Evolutionary conservation across 495 filamentous ascomycete genomes (phyloP).

Genomic region (Aspergillus funiculosus): DNA sequence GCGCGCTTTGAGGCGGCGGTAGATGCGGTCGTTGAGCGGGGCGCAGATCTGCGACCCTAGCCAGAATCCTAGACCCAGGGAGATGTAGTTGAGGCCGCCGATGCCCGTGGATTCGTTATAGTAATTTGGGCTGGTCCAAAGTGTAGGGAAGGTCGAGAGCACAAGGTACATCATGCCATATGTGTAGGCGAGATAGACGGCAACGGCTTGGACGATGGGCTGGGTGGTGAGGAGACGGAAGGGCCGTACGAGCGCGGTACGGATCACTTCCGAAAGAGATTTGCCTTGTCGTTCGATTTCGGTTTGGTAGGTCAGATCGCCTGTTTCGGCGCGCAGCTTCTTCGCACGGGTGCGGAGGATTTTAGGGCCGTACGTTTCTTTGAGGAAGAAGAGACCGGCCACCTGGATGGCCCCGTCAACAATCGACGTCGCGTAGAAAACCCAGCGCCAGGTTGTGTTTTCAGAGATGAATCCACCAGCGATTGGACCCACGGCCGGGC

Average conservation of each 20-base stretch:
- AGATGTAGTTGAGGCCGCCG: slow-evolving; percentile 65
- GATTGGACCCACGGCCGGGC: slow-evolving; percentile 60
- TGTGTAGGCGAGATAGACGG: slow-evolving; percentile 60
- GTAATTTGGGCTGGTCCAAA: slow-evolving; percentile 48
- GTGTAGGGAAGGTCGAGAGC: slow-evolving; percentile 59
- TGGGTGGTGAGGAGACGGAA: slow-evolving; percentile 56
- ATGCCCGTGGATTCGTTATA: slow-evolving; percentile 59
- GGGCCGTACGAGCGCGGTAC: slow-evolving; percentile 46
- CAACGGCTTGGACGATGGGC: slow-evolving; percentile 53
- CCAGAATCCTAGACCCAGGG: slow-evolving; percentile 64
- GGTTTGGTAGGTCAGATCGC: slow-evolving; percentile 56
- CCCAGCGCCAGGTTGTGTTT: slow-evolving; percentile 66
- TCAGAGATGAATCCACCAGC: slow-evolving; percentile 62
- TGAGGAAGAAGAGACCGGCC: slow-evolving; percentile 59
- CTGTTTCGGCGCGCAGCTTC: slow-evolving; percentile 56
- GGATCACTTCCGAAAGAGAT: slow-evolving; percentile 38
- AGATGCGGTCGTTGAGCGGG: slow-evolving; percentile 60
- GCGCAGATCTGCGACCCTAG: slow-evolving; percentile 58
- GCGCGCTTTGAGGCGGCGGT: slow-evolving; percentile 52
- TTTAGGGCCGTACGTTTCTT: slow-evolving; percentile 64
- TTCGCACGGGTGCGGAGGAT: slow-evolving; percentile 53
- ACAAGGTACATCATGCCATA: slow-evolving; percentile 72
- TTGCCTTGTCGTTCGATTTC: slow-evolving; percentile 53
- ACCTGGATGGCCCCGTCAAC: slow-evolving; percentile 56
- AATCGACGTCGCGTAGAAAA: slow-evolving; percentile 60